phyloP scores from a whole-genome alignment of 2,329 filamentous ascomycete genomes.

The Neospermospora avenae region DNA sequence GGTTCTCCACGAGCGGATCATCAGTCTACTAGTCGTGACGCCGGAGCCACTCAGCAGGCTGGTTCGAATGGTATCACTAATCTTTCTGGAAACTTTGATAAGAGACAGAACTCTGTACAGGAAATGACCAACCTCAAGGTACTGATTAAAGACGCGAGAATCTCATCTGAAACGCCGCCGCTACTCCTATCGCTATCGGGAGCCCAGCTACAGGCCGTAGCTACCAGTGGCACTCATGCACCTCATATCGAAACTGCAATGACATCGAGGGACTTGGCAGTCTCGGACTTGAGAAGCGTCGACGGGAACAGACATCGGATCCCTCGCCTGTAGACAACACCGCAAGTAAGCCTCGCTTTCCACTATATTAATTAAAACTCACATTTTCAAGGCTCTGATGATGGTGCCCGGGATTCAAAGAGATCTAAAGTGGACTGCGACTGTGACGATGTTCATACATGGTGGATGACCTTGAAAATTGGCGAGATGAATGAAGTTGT shows the following conservation, averaged over 20 bases:
- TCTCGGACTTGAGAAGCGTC: background rate
- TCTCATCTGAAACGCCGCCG: background rate
- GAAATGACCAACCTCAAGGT: background rate
- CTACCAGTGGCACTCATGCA: background rate
- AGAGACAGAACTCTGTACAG: background rate
- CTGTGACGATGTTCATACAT: background rate
- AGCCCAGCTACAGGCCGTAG: background rate
- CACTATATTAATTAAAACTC: background rate
- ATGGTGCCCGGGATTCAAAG: background rate
- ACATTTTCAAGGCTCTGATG: background rate
- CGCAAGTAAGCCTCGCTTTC: background rate
- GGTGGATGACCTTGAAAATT: slow-evolving; percentile 1
- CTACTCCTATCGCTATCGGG: background rate
- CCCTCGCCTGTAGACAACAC: background rate
- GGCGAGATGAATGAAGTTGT: slow-evolving; percentile 1
- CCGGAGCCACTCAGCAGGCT: background rate
- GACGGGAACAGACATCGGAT: background rate
- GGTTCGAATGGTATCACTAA: background rate
- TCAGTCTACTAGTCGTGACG: background rate
- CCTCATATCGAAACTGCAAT: background rate
- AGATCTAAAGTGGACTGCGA: slow-evolving; percentile 5
- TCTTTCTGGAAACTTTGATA: background rate
- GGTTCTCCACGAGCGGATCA: background rate
- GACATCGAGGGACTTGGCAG: background rate
- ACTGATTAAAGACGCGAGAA: background rate